These are phyloP conservation scores for Boletus rubroflammeus DNA, from an alignment of 768 basidiomycete genomes.

Conservation along the genomic window DNA sequence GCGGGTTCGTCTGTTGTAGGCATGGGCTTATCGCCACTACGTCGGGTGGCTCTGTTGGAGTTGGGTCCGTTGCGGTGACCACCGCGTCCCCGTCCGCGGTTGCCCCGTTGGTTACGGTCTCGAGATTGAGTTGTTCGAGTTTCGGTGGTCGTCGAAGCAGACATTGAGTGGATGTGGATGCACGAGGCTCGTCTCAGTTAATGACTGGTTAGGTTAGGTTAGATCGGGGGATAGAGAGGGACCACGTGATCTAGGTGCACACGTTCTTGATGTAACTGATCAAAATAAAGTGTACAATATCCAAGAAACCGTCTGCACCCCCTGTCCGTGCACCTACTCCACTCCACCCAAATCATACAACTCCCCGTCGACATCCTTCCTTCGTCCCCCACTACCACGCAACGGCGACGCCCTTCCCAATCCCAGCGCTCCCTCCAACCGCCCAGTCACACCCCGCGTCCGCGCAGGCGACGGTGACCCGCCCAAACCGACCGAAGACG, in stretches of 20 bases:
- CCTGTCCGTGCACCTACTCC: constrained; percentile 1
- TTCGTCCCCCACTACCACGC: not conserved
- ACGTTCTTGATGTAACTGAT: not conserved
- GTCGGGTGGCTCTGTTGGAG: constrained; percentile 6
- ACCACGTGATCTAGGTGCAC: not conserved
- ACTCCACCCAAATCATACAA: constrained; percentile 21
- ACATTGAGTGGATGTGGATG: constrained; percentile 6
- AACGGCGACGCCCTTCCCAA: not conserved
- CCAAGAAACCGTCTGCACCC: not conserved
- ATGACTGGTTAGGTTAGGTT: not conserved
- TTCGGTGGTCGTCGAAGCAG: constrained; percentile 18
- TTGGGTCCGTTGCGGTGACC: not conserved
- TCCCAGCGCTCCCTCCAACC: not conserved
- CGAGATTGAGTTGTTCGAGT: constrained; percentile 1
- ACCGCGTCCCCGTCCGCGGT: constrained; percentile 22
- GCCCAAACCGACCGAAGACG: constrained; percentile 29
- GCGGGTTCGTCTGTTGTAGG: not conserved
- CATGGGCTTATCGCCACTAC: not conserved
- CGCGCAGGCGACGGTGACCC: constrained; percentile 14
- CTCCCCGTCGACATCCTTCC: not conserved
- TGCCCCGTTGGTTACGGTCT: constrained; percentile 13
- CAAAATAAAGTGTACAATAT: not conserved
- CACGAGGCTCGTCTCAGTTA: not conserved
- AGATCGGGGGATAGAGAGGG: not conserved
- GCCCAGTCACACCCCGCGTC: not conserved